Base-by-base conservation (phyloP, 2,329 filamentous ascomycete species). In the Alternaria sp. region DNA sequence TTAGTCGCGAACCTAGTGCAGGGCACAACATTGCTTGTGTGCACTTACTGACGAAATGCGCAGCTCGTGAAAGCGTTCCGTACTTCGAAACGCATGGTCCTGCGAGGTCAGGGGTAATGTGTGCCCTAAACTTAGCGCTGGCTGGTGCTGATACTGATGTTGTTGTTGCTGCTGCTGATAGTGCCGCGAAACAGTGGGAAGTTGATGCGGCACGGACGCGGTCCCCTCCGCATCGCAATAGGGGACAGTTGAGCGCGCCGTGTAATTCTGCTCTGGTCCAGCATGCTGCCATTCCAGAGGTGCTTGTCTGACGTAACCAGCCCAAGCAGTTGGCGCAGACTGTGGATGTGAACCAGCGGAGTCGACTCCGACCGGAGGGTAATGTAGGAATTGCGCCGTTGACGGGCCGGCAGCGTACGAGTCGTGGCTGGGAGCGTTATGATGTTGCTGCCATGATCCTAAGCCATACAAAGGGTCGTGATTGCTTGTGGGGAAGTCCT, bases 391-490 rank as follows among this genome's bases (percentile, higher is more conserved):
- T 54, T 61, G 57, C 46, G 65, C 67, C 59, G 64, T 65, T 41
- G 64, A 68, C 51, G 66, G 67, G 66, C 64, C 69, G 70, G 61
- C 26, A 38, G 53, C 54, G 56, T 67, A 70, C 63, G 71, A 65
- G 60, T 67, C 58, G 54, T 69, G 60, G 38, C 61, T 62, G 59
- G 61, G 56, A 56, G 51, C 30, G 20, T 14, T 42, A 11, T 55
- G 54, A 22, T 59, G 52, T 18, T 62, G 57, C 48, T 69, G 67
- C 73, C 72, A 76, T 63, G 70, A 57, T 38, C 67, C 62, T 48
- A 71, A 65, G 36, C 68, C 67, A 62, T 69, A 70, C 54, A 72
- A 57, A 49, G 71, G 66, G 38, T 73, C 70, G 62, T 71, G 63
- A 57, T 53, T 55, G 62, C 54, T 60, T 43, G 63, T 53, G 52